Percentiles rank a stretch among this genome's conserved stretches.
These are phyloP conservation scores for Dothiorella sarmentorum DNA, from an alignment of 2,329 filamentous ascomycete genomes.

Conservation along the genomic window DNA sequence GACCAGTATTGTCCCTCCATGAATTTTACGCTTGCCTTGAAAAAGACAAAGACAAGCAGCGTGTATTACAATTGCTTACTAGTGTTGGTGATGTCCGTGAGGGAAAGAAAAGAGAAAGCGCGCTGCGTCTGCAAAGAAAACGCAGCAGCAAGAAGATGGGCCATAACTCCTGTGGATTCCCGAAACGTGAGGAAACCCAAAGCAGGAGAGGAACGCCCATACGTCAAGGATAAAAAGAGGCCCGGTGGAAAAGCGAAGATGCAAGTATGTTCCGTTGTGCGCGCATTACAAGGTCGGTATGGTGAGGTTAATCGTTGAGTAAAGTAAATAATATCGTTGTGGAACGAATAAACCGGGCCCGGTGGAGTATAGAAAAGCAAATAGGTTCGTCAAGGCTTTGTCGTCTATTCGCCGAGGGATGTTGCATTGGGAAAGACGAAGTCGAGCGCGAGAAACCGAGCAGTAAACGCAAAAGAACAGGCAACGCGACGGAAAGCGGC, in stretches of 20 bases:
- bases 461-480: background rate
- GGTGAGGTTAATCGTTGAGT: background rate
- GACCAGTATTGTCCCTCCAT: too few species aligned
- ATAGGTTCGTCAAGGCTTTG: background rate
- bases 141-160: background rate
- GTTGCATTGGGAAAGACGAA: background rate
- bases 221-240: background rate
- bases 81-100: background rate
- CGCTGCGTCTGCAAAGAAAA: background rate
- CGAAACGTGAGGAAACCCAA: background rate
- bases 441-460: background rate
- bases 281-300: slow-evolving; percentile 12
- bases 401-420: background rate
- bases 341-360: background rate
- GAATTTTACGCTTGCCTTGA: too few species aligned
- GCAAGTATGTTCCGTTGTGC: slow-evolving; percentile 7
- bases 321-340: background rate
- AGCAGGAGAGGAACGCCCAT: background rate
- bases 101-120: background rate
- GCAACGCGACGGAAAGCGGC: background rate
- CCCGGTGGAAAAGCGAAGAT: slow-evolving; percentile 7
- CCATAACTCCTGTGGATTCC: background rate
- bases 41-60: background rate
- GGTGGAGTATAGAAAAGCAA: background rate
- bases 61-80: slow-evolving; percentile 10